These are phyloP conservation scores for Volvariella surrecta DNA, from an alignment of 1,284 basidiomycete genomes.

Conservation along the genomic window DNA sequence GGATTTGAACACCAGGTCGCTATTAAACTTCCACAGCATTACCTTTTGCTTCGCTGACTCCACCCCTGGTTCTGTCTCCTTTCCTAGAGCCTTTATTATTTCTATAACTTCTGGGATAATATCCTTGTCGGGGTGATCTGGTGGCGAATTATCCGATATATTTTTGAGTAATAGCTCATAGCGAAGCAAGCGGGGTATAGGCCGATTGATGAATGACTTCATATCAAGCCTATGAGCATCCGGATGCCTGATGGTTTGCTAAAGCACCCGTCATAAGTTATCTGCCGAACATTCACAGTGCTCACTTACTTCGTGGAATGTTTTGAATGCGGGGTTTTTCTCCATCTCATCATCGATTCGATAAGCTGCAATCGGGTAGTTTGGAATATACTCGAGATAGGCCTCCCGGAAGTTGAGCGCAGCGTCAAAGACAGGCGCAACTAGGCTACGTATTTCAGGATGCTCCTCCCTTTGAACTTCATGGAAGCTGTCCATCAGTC, in stretches of 20 bases:
- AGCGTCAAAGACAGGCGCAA: conserved; percentile 81
- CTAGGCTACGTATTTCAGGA: conserved; percentile 76
- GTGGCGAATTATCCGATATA: conserved; percentile 69
- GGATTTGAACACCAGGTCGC: conserved; percentile 72
- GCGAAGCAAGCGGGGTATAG: conserved; percentile 79
- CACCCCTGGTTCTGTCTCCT: conserved; percentile 80
- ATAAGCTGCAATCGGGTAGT: conserved; percentile 91
- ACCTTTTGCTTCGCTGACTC: conserved; percentile 79
- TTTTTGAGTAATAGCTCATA: conserved; percentile 80
- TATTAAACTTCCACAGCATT: conserved; percentile 78
- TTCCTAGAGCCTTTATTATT: conserved; percentile 76
- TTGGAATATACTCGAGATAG: conserved; percentile 88
- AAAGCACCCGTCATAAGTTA: conserved; percentile 8
- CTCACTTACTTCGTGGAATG: conserved; percentile 68
- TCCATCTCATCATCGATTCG: conserved; percentile 84
- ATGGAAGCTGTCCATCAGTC: conserved; percentile 74
- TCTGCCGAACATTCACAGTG: not conserved
- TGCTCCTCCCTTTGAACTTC: conserved; percentile 88
- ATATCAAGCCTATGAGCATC: conserved; percentile 74
- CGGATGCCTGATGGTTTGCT: conserved; percentile 61
- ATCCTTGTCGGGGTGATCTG: conserved; percentile 70
- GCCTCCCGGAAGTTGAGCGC: conserved; percentile 90
- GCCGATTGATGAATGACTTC: conserved; percentile 81
- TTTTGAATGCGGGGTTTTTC: conserved; percentile 72
- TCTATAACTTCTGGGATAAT: conserved; percentile 80